A percentile compares a stretch with the other conserved stretches of the same genome.
phyloP scores from a whole-genome alignment of 2,329 filamentous ascomycete species.

The Pseudogymnoascus sp. region DNA sequence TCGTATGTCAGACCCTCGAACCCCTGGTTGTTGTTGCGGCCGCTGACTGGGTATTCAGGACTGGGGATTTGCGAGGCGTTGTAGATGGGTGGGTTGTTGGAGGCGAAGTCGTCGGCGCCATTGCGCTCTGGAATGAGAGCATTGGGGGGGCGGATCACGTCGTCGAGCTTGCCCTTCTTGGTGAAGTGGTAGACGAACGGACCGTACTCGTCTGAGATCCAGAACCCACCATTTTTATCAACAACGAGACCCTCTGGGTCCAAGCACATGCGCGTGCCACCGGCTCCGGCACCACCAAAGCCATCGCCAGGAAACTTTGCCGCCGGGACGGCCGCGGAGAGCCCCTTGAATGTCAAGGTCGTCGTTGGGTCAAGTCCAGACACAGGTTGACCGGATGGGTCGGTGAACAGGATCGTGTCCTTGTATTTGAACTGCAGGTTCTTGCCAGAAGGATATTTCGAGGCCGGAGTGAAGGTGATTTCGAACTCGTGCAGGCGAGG shows the following conservation, averaged over 20 bases:
- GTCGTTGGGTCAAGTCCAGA: constrained; percentile 57
- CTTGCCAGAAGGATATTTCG: constrained; percentile 43
- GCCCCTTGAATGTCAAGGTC: constrained; percentile 45
- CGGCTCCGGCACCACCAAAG: constrained; percentile 52
- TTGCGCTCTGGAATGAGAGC: constrained; percentile 59
- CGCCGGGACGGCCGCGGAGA: constrained; percentile 49
- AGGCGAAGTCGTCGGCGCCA: constrained; percentile 51
- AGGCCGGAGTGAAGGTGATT: constrained; percentile 49
- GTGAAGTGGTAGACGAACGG: constrained; percentile 62
- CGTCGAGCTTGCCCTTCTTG: constrained; percentile 46
- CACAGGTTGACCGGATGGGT: constrained; percentile 50
- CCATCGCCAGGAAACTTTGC: constrained; percentile 59
- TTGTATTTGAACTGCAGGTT: constrained; percentile 56
- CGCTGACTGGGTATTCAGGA: constrained; percentile 50
- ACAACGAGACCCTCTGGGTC: constrained; percentile 62
- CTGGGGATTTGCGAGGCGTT: constrained; percentile 31
- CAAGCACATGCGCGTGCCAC: constrained; percentile 50
- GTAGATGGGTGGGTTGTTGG: constrained; percentile 55
- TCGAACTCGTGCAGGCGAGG: constrained; percentile 60
- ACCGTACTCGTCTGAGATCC: constrained; percentile 63
- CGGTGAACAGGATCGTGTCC: constrained; percentile 56
- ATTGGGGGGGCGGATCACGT: constrained; percentile 55
- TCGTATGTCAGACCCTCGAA: constrained; percentile 61
- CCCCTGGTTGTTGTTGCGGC: constrained; percentile 66
- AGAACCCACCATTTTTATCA: constrained; percentile 51